A percentile compares a stretch with the other conserved stretches of the same genome.
Evolutionary conservation across 768 basidiomycete genomes (phyloP).

Genomic region (Aureoboletus auriporus): DNA sequence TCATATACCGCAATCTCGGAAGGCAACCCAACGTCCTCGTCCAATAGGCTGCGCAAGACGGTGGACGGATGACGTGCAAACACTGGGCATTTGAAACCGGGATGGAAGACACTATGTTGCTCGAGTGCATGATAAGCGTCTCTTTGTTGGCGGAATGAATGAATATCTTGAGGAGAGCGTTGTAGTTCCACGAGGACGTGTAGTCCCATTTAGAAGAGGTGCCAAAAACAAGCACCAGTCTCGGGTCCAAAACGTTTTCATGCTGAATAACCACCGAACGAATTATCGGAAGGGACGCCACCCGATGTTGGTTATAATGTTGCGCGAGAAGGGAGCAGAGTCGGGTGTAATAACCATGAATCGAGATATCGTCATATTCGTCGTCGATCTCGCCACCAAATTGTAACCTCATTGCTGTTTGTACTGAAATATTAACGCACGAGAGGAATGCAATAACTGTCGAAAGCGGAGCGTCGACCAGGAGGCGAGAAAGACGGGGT

Average conservation of each 20-base stretch:
- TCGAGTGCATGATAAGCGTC: too few species aligned
- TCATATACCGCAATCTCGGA: background rate
- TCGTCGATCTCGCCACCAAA: background rate
- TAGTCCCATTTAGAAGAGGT: background rate
- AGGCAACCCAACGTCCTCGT: background rate
- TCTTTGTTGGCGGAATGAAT: background rate
- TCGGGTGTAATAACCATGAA: too few species aligned
- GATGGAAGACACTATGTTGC: too few species aligned
- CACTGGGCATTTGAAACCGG: background rate
- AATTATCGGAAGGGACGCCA: too few species aligned
- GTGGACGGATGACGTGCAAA: background rate
- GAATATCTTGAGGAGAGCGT: background rate
- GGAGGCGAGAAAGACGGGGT: constrained; percentile 1
- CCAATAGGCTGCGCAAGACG: background rate
- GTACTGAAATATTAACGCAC: background rate
- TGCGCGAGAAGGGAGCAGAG: too few species aligned
- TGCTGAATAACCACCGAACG: too few species aligned
- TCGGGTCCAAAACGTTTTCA: too few species aligned
- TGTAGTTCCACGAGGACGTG: background rate
- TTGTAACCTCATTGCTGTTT: background rate
- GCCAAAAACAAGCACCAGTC: background rate
- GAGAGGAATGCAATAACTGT: constrained; percentile 3
- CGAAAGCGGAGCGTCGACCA: constrained; percentile 1
- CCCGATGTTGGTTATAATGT: too few species aligned
- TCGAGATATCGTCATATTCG: background rate